A percentile compares a stretch with the other conserved stretches of the same genome.
phyloP scores from a whole-genome alignment of 306 rosid genomes.

The Trifolium pratense region DNA sequence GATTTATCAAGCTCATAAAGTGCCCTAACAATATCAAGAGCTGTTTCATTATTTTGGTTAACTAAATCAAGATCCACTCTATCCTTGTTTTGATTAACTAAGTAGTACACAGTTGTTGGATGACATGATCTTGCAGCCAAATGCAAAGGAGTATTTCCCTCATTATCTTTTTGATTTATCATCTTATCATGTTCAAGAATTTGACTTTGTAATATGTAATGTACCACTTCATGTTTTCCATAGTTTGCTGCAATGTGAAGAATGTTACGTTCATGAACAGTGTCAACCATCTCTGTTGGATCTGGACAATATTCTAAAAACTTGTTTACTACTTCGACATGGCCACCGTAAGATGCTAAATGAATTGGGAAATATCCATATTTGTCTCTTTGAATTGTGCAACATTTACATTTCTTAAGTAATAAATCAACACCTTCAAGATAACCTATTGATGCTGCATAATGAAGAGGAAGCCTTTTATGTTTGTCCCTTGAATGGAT shows the following conservation, averaged over 20 bases:
- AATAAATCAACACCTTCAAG: slow-evolving; percentile 36
- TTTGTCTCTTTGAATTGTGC: not conserved
- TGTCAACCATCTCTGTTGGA: slow-evolving; percentile 37
- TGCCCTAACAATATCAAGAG: slow-evolving; percentile 10
- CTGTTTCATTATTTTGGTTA: not conserved
- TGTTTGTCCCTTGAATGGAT: slow-evolving; percentile 13
- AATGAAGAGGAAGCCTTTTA: slow-evolving; percentile 36
- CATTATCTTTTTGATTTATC: slow-evolving; percentile 25
- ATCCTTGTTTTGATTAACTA: slow-evolving; percentile 4
- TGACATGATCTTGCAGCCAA: slow-evolving; percentile 10
- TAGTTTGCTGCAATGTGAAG: slow-evolving; percentile 31
- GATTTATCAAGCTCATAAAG: not conserved
- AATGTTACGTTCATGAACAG: not conserved
- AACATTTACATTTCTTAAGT: not conserved
- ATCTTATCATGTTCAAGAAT: not conserved
- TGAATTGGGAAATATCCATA: slow-evolving; percentile 34
- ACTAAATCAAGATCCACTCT: not conserved
- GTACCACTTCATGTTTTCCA: slow-evolving; percentile 32
- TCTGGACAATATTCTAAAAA: slow-evolving; percentile 17
- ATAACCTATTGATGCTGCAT: slow-evolving; percentile 41
- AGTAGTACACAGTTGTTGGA: slow-evolving; percentile 22
- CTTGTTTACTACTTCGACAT: slow-evolving; percentile 16
- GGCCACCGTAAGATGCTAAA: slow-evolving; percentile 31
- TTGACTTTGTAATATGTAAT: slow-evolving; percentile 1
- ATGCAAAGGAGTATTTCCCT: slow-evolving; percentile 45